Evolutionary conservation across 306 rosid species (phyloP), one percentile per base, ranked within the genome.

Genomic region (Rosa chinensis): DNA sequence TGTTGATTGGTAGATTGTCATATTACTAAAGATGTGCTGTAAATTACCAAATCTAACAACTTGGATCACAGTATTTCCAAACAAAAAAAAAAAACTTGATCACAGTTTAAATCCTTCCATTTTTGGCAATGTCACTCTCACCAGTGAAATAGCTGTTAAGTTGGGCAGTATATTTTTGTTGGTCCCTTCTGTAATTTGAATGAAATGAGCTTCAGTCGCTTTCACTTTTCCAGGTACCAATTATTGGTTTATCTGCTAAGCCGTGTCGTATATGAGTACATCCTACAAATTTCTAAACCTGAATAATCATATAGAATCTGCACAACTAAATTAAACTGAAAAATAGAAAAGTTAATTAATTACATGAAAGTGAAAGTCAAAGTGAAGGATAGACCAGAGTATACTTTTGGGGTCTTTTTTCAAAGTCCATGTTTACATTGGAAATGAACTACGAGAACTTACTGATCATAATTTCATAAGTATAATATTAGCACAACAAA

Each of bases 1-100:
- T 39, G 56, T 58, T 53, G 43, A 75, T 10, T 28, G 70, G 55
- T 62, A 11, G 67, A 74, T 40, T 76, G 32, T 35, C 50, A 28
- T n/a, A 32, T 66, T 76, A 53, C 39, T 53, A 11, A 3, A 43
- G 40, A 39, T 63, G 67, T 56, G 77, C 39, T 74, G 52, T 56
- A 74, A 55, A 50, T 74, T 56, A 74, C 25, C 44, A 20, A 44
- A 58, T 42, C 44, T 23, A 43, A 75, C 58, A 75, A 75, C 45
- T 75, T 75, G 70, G 56, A 11, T 14, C 58, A 32, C 35, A 32
- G 35, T 32, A 32, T 32, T 32, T 32, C 35, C 1, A 32, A 32
- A 32, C 1, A 32, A 32, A 32, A 2, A 32, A 32, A 32, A 32
- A 32, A 32, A 32, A 32, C 35, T 32, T 32, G 35, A 32, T 32